These are phyloP conservation scores for Psidium friedrichsthalianum DNA, from an alignment of 345 rosid genomes.

Conservation along the genomic window DNA sequence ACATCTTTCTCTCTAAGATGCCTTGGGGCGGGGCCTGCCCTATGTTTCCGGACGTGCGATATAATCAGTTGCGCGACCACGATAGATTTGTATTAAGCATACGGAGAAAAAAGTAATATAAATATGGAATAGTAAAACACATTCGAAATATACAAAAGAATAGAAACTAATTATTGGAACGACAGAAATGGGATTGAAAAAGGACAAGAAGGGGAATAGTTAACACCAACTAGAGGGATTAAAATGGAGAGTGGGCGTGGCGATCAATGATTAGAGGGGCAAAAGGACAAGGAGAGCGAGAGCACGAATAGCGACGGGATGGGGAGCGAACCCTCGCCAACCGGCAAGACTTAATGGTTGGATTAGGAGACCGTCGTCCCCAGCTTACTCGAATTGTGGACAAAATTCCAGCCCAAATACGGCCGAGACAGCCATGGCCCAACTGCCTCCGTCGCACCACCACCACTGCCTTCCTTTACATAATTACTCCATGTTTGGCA, in stretches of 20 bases:
- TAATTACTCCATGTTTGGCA: not conserved
- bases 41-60: not conserved
- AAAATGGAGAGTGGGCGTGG: not conserved
- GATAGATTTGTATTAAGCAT: too few species aligned
- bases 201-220: not conserved
- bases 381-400: not conserved
- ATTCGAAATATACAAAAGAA: not conserved
- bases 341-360: not conserved
- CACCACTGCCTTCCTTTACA: not conserved
- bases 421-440: not conserved
- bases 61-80: not conserved
- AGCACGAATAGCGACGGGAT: not conserved
- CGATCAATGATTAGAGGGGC: not conserved
- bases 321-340: not conserved
- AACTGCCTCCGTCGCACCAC: not conserved
- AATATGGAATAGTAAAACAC: not conserved
- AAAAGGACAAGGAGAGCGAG: not conserved
- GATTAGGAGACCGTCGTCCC: not conserved
- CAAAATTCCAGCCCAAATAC: not conserved
- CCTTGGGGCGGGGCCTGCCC: too few species aligned
- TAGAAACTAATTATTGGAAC: not conserved
- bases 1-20: not conserved
- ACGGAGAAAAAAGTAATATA: not conserved
- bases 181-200: not conserved
- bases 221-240: not conserved